Percentiles rank a stretch among this genome's conserved stretches.
phyloP scores from a whole-genome alignment of 306 rosid genomes.

The Prunus campanulata region DNA sequence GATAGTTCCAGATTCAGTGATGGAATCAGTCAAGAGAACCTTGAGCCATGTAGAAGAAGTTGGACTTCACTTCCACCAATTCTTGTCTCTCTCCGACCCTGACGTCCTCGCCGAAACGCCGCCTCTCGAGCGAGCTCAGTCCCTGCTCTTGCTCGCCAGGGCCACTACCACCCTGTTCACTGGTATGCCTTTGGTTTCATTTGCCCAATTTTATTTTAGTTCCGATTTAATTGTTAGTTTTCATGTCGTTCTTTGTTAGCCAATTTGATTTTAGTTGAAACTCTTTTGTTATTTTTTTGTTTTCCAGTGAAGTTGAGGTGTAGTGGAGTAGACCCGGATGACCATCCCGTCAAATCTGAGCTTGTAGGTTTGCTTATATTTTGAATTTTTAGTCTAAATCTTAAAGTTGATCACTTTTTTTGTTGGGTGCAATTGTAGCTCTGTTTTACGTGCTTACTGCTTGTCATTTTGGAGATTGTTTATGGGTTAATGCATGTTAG shows the following conservation, averaged over 20 bases:
- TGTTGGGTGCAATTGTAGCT: neutral
- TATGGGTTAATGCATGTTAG: slow-evolving; percentile 4
- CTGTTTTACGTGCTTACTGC: neutral
- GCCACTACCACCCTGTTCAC: slow-evolving; percentile 64
- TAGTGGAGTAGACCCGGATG: slow-evolving; percentile 67
- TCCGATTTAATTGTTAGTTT: neutral
- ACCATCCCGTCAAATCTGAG: slow-evolving; percentile 76
- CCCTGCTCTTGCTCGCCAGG: slow-evolving; percentile 61
- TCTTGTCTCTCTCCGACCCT: slow-evolving; percentile 62
- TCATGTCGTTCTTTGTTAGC: too few relatives aligned
- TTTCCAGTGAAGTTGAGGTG: slow-evolving; percentile 81
- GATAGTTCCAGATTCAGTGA: slow-evolving; percentile 58
- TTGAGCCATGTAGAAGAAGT: slow-evolving; percentile 47
- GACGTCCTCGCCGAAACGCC: slow-evolving; percentile 58
- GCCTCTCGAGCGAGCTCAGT: slow-evolving; percentile 82
- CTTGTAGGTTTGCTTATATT: slow-evolving; percentile 48
- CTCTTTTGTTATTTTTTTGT: neutral
- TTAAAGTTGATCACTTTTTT: slow-evolving; percentile 18
- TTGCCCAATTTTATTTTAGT: neutral
- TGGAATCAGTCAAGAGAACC: slow-evolving; percentile 60
- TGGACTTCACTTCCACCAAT: slow-evolving; percentile 38
- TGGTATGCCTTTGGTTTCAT: slow-evolving; percentile 30
- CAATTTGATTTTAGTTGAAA: neutral
- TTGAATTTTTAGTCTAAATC: neutral
- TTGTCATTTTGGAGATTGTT: neutral